Evolutionary conservation across 208 protist genomes (phyloP), one percentile per base, ranked within the genome.

Genomic region (Leishmania major): DNA sequence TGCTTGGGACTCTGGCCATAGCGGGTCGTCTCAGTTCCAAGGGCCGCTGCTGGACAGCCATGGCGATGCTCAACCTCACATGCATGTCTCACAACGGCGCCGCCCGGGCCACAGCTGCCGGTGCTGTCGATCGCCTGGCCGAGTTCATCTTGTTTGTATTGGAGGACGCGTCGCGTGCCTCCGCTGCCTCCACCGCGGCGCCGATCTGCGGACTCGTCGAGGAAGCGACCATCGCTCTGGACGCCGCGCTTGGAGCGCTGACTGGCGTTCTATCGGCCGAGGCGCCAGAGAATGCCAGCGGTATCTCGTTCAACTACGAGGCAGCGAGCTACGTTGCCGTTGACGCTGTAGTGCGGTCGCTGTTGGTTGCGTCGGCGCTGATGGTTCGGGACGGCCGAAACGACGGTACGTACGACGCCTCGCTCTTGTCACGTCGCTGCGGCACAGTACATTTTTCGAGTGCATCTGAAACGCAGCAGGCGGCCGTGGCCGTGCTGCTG

Each of bases 21-120:
- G 76, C 79, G 0, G 40, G 57, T 17, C 90, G 87, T 19, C 84
- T 96, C 31, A 90, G 83, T 43, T 28, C 72, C 25, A 87, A 87
- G 37, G 94, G 91, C 43, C 89, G 87, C 57, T 90, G 81, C 78
- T 95, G 92, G 90, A 81, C 87, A 0, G 87, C 90, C 43, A 84
- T 92, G 82, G 89, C 92, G 47, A 73, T 91, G 64, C 85, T 95
- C 31, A 97, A 97, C 79, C 79, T 95, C 72, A 80, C 93, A 40
- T 92, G 89, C 69, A 88, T 97, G 72, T 96, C 94, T 31, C 73
- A 83, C 37, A 84, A 84, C 37, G 89, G 87, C 0, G 87, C 76
- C 2, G 80, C 77, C 31, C 84, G 88, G 1, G 90, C 90, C 35
- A 88, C 84, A 10, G 76, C 78, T 17, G 82, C 86, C 2, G 86